Conservation (phyloP, 352 stramenopile genomes). For the Pythium periplocum region DNA sequence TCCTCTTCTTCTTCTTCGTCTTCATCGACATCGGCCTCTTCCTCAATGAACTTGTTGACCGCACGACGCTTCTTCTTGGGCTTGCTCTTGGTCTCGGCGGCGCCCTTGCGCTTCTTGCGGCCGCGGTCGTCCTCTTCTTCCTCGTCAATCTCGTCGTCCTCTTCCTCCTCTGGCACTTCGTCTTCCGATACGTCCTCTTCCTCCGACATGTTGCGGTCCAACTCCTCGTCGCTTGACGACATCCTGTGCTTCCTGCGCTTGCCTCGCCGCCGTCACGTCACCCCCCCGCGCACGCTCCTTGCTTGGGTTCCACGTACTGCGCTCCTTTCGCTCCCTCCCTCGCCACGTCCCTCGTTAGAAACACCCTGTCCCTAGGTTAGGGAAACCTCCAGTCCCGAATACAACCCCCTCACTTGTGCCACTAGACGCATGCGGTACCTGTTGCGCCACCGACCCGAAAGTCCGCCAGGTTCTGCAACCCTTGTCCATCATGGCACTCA, state of each 20-base stretch:
- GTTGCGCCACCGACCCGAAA: background rate
- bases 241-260: slow-evolving; percentile 20
- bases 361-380: slow-evolving; percentile 9
- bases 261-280: too few species aligned
- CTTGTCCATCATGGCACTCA: too few species aligned
- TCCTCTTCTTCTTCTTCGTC: slow-evolving; percentile 86
- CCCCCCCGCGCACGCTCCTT: background rate
- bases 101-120: slow-evolving; percentile 71
- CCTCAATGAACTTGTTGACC: slow-evolving; percentile 88
- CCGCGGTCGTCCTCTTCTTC: slow-evolving; percentile 45
- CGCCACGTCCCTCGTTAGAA: slow-evolving; percentile 9
- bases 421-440: slow-evolving; percentile 12
- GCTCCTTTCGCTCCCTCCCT: slow-evolving; percentile 11
- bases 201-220: slow-evolving; percentile 81
- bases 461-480: too few species aligned
- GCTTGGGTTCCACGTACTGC: slow-evolving; percentile 1
- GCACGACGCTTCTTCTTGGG: slow-evolving; percentile 78
- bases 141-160: slow-evolving; percentile 44
- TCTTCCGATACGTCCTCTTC: slow-evolving; percentile 71
- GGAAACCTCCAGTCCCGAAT: background rate
- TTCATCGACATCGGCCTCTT: slow-evolving; percentile 84
- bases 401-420: too few species aligned
- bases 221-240: slow-evolving; percentile 86
- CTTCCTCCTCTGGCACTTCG: slow-evolving; percentile 70
- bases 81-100: slow-evolving; percentile 52